A percentile compares a stretch with the other conserved stretches of the same genome.
These are phyloP conservation scores for Diplodia intermedia DNA, from an alignment of 2,329 filamentous ascomycete genomes.

Conservation along the genomic window DNA sequence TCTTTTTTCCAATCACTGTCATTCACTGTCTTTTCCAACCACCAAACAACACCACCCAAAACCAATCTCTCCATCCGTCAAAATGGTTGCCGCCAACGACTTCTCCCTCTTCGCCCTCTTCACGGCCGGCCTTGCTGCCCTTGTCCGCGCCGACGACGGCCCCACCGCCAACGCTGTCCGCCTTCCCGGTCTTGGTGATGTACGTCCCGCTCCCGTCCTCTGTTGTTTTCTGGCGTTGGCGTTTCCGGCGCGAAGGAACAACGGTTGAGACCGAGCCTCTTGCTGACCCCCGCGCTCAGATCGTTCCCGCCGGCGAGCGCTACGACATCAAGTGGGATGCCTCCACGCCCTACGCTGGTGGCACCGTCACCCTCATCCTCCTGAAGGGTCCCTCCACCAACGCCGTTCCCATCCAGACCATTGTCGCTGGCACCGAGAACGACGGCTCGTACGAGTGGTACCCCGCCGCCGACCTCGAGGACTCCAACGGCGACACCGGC, in stretches of 20 bases:
- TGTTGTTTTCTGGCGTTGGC: background rate
- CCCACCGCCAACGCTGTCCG: conserved; percentile 62
- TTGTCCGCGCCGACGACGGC: conserved; percentile 43
- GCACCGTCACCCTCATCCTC: conserved; percentile 64
- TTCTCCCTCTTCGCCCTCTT: conserved; percentile 58
- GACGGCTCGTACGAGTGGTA: conserved; percentile 63
- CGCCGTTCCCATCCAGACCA: conserved; percentile 58
- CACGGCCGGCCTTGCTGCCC: conserved; percentile 60
- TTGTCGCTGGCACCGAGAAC: conserved; percentile 61
- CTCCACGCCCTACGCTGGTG: conserved; percentile 47
- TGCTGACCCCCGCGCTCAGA: conserved; percentile 37
- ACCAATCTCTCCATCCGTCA: conserved; percentile 34
- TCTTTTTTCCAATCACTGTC: conserved; percentile 34
- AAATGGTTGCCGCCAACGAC: conserved; percentile 46
- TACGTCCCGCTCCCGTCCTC: conserved; percentile 36
- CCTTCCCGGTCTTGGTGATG: conserved; percentile 58
- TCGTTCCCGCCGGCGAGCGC: conserved; percentile 62
- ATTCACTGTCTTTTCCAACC: conserved; percentile 7
- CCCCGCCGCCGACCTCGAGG: conserved; percentile 56
- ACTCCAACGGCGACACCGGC: conserved; percentile 52
- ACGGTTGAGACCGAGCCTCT: background rate
- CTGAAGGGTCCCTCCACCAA: conserved; percentile 65
- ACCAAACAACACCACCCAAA: conserved; percentile 34
- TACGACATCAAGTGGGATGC: conserved; percentile 67
- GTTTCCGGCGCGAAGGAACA: background rate